These are phyloP conservation scores for Choanephora cucurbitarum DNA, from an alignment of 371 early-diverging fungal species.

Conservation along the genomic window DNA sequence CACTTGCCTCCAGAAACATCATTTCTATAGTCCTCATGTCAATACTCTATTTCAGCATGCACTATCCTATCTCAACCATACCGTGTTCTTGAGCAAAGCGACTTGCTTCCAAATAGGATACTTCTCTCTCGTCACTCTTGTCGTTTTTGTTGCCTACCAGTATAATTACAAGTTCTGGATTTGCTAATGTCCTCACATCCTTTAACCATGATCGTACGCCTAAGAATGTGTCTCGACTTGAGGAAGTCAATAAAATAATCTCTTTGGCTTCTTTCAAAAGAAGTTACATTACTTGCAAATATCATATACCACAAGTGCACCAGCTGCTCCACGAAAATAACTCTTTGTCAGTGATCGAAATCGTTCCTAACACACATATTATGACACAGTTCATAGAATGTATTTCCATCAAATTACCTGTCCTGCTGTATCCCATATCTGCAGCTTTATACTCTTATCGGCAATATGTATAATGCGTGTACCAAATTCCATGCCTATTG, in stretches of 20 bases:
- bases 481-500: slow-evolving; percentile 74
- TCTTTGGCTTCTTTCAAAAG: too few relatives aligned
- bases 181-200: slow-evolving; percentile 67
- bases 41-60: not conserved
- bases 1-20: slow-evolving; percentile 67
- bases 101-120: slow-evolving; percentile 67
- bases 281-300: slow-evolving; percentile 57
- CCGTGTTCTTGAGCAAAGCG: slow-evolving; percentile 72
- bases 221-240: slow-evolving; percentile 62
- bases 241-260: too few relatives aligned
- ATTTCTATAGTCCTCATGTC: slow-evolving; percentile 44
- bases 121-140: slow-evolving; percentile 59
- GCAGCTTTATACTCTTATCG: slow-evolving; percentile 69
- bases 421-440: slow-evolving; percentile 90
- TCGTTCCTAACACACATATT: slow-evolving; percentile 70
- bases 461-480: slow-evolving; percentile 67
- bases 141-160: slow-evolving; percentile 78
- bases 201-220: slow-evolving; percentile 64
- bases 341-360: slow-evolving; percentile 83
- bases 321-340: slow-evolving; percentile 71
- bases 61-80: slow-evolving; percentile 18
- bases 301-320: slow-evolving; percentile 70
- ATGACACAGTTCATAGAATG: too few relatives aligned
- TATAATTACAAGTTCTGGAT: slow-evolving; percentile 65
- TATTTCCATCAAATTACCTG: slow-evolving; percentile 46